Conservation (phyloP, 2,329 filamentous ascomycete species). For the Paracorniculantispora psalliotae region DNA sequence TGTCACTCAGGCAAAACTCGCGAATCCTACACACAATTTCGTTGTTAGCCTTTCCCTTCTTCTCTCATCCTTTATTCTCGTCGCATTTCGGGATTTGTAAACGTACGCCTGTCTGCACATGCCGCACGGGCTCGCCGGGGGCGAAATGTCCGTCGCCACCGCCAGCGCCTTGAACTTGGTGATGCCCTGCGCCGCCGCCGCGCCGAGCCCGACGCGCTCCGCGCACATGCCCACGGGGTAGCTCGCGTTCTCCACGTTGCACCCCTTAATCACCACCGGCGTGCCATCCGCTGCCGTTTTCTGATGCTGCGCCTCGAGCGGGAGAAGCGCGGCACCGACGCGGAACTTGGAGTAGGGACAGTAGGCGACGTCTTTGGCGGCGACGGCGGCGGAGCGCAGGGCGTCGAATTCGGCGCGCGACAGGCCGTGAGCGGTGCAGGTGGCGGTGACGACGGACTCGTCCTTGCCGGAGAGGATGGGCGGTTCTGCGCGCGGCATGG, state of each 20-base stretch:
- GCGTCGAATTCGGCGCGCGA: conserved; percentile 58
- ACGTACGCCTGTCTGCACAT: conserved; percentile 92
- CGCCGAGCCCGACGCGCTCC: conserved; percentile 82
- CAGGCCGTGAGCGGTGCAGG: conserved; percentile 40
- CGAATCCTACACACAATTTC: conserved; percentile 55
- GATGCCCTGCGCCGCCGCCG: conserved; percentile 62
- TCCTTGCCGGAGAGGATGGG: conserved; percentile 24
- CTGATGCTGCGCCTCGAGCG: conserved; percentile 17
- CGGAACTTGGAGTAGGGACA: conserved; percentile 92
- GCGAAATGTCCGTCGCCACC: conserved; percentile 73
- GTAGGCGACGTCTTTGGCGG: conserved; percentile 75
- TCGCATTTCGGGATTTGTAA: conserved; percentile 2
- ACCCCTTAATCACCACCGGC: conserved; percentile 46
- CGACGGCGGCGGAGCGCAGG: conserved; percentile 58
- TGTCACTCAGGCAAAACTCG: conserved; percentile 64
- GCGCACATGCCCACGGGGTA: conserved; percentile 96
- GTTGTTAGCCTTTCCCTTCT: conserved; percentile 17
- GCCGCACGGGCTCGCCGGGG: conserved; percentile 75
- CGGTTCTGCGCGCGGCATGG: conserved; percentile 14
- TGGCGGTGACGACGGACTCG: conserved; percentile 22
- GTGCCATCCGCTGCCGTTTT: conserved; percentile 28
- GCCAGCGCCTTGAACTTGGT: conserved; percentile 69
- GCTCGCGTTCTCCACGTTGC: conserved; percentile 88
- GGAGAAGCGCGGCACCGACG: conserved; percentile 77
- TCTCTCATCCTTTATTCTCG: conserved; percentile 9